Evolutionary conservation across 768 basidiomycete genomes (phyloP), one percentile per base, ranked within the genome.

Genomic region (Lentinula edodes): DNA sequence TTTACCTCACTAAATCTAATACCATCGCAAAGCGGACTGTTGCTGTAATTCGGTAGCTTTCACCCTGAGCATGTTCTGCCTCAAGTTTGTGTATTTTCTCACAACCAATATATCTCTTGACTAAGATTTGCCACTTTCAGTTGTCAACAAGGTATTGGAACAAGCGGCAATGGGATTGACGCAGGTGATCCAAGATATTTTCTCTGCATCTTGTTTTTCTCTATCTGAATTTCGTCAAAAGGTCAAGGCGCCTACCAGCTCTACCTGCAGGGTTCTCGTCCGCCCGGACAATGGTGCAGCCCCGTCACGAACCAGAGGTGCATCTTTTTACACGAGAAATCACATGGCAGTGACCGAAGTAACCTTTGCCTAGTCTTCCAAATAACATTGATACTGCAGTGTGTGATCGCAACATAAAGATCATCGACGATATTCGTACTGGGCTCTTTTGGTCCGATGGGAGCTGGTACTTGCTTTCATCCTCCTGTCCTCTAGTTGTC

Each of bases 41-140:
- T 71, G 70, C 45, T 71, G 70, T 36, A 71, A 71, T 46, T 69
- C 70, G 5, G 62, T 71, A 23, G 66, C 70, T 6, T 71, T 63
- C 56, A 65, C 65, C 32, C 46, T 71, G 39, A 69, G 68, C 51
- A 71, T 69, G 70, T 61, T 71, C 6, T 71, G 70, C 51, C 62
- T 71, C 59, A 71, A 69, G 70, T 71, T 42, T 10, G 66, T 38
- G 42, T 28, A 28, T 35, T 5, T 36, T 48, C 28, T 50, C 16
- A 2, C 56, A 6, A 12, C 45, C 9, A 9, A 8, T 7, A 36
- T 42, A 20, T 10, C 12, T 13, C 18, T 6, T 13, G 5, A 13
- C 13, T 16, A 28, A n/a, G 12, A 32, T 23, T 28, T 38, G 28
- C 28, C 28, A 28, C 28, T 38, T 38, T 36, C 16, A 71, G 70